Percentiles rank a stretch among this genome's conserved stretches.
These are phyloP conservation scores for Tulasnella sp. DNA, from an alignment of 768 basidiomycete genomes.

Conservation along the genomic window DNA sequence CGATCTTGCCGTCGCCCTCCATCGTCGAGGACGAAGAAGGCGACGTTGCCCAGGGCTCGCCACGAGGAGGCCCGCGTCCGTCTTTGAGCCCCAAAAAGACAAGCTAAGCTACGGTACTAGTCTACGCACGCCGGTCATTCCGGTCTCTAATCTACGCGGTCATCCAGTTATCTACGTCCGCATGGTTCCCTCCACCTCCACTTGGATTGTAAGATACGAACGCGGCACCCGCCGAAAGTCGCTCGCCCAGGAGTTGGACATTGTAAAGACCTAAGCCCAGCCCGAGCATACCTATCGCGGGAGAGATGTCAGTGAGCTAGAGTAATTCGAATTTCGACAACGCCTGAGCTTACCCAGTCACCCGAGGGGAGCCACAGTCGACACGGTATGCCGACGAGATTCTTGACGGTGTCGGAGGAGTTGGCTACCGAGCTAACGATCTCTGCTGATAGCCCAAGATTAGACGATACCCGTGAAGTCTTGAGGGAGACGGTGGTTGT, in stretches of 20 bases:
- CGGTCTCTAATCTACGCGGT: background rate
- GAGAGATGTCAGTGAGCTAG: background rate
- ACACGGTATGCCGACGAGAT: background rate
- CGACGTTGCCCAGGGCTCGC: conserved; percentile 6
- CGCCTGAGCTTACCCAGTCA: background rate
- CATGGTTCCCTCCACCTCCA: background rate
- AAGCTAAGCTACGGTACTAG: background rate
- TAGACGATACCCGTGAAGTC: no score
- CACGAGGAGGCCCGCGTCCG: conserved; percentile 11
- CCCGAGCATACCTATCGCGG: background rate
- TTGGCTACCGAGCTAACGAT: no score
- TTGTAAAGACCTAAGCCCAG: background rate
- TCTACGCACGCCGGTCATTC: background rate
- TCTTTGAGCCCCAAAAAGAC: conserved; percentile 3
- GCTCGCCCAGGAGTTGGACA: background rate
- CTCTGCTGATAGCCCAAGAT: no score
- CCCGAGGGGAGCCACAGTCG: background rate
- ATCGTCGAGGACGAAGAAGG: background rate
- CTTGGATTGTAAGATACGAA: background rate
- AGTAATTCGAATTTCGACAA: background rate
- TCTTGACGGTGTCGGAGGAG: no score
- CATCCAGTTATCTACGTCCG: background rate
- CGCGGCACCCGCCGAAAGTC: conserved; percentile 2
- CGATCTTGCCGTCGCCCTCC: background rate
- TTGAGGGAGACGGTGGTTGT: no score